Base-by-base conservation (phyloP, 352 stramenopile genomes). In the Salisapilia sapeloensis region DNA sequence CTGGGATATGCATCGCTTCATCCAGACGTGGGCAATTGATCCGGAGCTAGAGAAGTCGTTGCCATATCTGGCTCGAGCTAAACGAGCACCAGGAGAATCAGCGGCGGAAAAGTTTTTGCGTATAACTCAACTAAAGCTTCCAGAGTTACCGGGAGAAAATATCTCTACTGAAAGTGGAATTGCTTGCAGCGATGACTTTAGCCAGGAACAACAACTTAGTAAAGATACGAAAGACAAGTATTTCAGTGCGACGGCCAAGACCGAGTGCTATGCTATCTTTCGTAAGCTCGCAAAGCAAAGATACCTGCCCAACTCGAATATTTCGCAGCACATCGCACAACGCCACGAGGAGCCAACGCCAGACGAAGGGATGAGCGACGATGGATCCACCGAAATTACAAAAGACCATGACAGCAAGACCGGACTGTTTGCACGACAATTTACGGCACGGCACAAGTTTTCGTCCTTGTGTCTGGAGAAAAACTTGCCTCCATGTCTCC, bases 361-460 rank as follows among this genome's bases (percentile, higher is more conserved):
- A 6, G 24, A 21, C 2, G 29, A 6, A 9, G 6, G 19, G 14
- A 47, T 3, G 39, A 33, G 12, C 33, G 33, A 26, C 24, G 40
- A 25, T 20, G 31, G 28, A 53, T 43, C 39, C 26, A 50, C 15
- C n/a, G n/a, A n/a, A n/a, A n/a, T n/a, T n/a, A n/a, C n/a, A n/a
- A n/a, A n/a, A n/a, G n/a, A n/a, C n/a, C n/a, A n/a, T n/a, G n/a
- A n/a, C n/a, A n/a, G n/a, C n/a, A n/a, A n/a, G n/a, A n/a, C 38
- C 13, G 53, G 50, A 0, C 46, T 69, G 3, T 76, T 76, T 29
- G 53, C 40, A 4, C 46, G 50, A 3, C 60, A 71, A 40, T 71
- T 85, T 37, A 81, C 69, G 10, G 70, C 70, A 15, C 58, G 70
- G 0, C 70, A 85, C 51, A 80, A 81, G 29, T 85, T 82, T 40